A percentile compares a stretch with the other conserved stretches of the same genome.
These are phyloP conservation scores for Coemansia nantahalensis DNA, from an alignment of 192 early-diverging fungal species.

Conservation along the genomic window DNA sequence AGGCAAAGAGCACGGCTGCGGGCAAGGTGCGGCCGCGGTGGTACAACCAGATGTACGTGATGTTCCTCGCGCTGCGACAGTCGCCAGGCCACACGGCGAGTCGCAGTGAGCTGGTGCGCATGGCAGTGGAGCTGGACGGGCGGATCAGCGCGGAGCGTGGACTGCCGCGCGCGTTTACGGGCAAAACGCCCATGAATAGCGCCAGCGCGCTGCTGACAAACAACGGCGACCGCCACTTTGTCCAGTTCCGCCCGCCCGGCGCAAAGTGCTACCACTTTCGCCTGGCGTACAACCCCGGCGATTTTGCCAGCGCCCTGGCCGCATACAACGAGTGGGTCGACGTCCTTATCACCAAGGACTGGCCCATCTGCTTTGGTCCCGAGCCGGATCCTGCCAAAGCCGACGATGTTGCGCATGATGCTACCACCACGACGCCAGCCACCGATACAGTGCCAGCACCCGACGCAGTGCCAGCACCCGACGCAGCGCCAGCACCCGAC, in stretches of 20 bases:
- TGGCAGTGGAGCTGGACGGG: slow-evolving; percentile 74
- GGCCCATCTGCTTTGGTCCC: slow-evolving; percentile 82
- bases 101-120: slow-evolving; percentile 69
- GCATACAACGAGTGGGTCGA: slow-evolving; percentile 76
- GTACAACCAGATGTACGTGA: slow-evolving; percentile 86
- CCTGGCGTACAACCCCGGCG: slow-evolving; percentile 75
- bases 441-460: not conserved
- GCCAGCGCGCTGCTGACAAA: slow-evolving; percentile 73
- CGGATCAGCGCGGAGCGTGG: slow-evolving; percentile 68
- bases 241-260: slow-evolving; percentile 66
- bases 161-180: slow-evolving; percentile 79
- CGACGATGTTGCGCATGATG: too few relatives aligned
- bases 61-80: slow-evolving; percentile 77
- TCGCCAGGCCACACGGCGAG: slow-evolving; percentile 65
- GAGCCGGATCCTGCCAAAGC: slow-evolving; percentile 1
- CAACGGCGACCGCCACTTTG: slow-evolving; percentile 74
- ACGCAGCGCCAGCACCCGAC: too few relatives aligned
- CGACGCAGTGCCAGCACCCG: not conserved
- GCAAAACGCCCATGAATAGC: slow-evolving; percentile 84
- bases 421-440: too few relatives aligned
- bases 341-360: slow-evolving; percentile 68
- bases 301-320: slow-evolving; percentile 67
- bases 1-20: not conserved
- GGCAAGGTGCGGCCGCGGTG: slow-evolving; percentile 64
- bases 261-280: slow-evolving; percentile 70